These are phyloP conservation scores for Inonotus hispidus DNA, from an alignment of 1,284 basidiomycete species.

Conservation along the genomic window DNA sequence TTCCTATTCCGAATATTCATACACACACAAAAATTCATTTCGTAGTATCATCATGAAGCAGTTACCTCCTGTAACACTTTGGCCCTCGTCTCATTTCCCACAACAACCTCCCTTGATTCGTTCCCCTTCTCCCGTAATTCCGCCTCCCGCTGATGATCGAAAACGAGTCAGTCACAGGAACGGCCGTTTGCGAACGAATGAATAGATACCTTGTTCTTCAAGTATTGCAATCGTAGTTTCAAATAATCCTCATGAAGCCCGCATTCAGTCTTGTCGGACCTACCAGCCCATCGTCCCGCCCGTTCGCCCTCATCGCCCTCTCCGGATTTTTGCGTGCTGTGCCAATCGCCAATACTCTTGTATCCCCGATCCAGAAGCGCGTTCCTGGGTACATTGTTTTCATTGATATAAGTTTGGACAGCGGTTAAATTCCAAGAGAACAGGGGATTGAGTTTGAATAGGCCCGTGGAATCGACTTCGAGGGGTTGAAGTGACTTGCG, in stretches of 20 bases:
- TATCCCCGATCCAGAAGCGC: slow-evolving; percentile 88
- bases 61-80: neutral
- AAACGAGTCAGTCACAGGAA: neutral
- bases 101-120: slow-evolving; percentile 19
- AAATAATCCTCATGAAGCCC: slow-evolving; percentile 91
- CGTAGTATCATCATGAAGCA: neutral
- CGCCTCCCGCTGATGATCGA: slow-evolving; percentile 22
- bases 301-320: slow-evolving; percentile 78
- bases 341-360: slow-evolving; percentile 95
- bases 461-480: slow-evolving; percentile 88
- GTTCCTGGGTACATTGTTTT: slow-evolving; percentile 87
- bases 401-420: slow-evolving; percentile 83
- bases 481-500: slow-evolving; percentile 80
- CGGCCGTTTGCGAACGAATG: neutral
- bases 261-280: slow-evolving; percentile 88
- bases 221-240: slow-evolving; percentile 45
- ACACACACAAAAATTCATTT: neutral
- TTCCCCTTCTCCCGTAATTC: slow-evolving; percentile 25
- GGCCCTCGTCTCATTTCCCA: neutral
- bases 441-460: slow-evolving; percentile 94
- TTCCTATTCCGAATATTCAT: neutral
- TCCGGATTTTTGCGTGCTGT: slow-evolving; percentile 76
- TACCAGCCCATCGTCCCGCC: slow-evolving; percentile 88
- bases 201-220: slow-evolving; percentile 24
- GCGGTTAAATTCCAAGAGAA: slow-evolving; percentile 86